phyloP scores from a whole-genome alignment of 768 basidiomycete genomes.

The Chalciporus chontae region DNA sequence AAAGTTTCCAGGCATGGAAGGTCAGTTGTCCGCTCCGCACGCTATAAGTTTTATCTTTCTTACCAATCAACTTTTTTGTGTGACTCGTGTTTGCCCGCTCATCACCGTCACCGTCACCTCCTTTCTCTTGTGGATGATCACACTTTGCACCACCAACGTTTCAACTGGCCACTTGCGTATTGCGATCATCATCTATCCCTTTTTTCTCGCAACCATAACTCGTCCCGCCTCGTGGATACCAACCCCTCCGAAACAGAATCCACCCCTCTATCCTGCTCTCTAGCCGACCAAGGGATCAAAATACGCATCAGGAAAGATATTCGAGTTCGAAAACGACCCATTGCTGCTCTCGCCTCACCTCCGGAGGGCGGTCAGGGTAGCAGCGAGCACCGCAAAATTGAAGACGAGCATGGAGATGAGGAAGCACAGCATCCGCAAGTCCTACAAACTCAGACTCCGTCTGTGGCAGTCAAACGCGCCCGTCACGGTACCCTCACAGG shows the following conservation, averaged over 20 bases:
- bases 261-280: conserved; percentile 80
- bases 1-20: conserved; percentile 96
- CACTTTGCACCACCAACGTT: conserved; percentile 6
- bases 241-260: conserved; percentile 52
- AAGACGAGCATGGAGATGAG: conserved; percentile 30
- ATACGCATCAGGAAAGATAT: conserved; percentile 93
- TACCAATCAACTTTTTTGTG: conserved; percentile 10
- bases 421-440: conserved; percentile 13
- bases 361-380: conserved; percentile 14
- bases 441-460: neutral
- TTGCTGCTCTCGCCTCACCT: conserved; percentile 30
- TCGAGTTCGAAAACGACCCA: conserved; percentile 71
- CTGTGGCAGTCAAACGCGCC: conserved; percentile 21
- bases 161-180: neutral
- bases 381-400: conserved; percentile 18
- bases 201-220: conserved; percentile 6
- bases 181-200: neutral
- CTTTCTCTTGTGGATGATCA: conserved; percentile 14
- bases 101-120: neutral
- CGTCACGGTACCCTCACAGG: conserved; percentile 28
- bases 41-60: neutral
- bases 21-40: conserved; percentile 38
- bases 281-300: conserved; percentile 96
- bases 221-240: conserved; percentile 1
- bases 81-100: conserved; percentile 1